Conservation (phyloP, 1,284 basidiomycete genomes). For the Vanrija sp. region DNA sequence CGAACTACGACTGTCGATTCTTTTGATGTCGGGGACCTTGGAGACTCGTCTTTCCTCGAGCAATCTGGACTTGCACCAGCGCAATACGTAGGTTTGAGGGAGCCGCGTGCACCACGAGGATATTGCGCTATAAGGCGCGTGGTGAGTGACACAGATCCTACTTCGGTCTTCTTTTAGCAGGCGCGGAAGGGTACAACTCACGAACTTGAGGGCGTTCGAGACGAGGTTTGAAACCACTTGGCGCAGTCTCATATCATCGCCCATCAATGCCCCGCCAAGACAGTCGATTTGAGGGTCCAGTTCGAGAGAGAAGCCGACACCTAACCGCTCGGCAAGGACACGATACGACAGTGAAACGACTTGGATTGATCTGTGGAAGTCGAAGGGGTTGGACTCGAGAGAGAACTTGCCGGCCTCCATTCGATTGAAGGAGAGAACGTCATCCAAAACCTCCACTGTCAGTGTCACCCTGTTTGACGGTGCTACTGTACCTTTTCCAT, state of each 20-base stretch:
- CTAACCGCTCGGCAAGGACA: no score
- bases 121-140: no score
- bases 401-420: conserved; percentile 48
- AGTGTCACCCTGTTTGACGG: background rate
- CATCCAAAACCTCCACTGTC: conserved; percentile 62
- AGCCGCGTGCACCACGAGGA: no score
- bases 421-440: conserved; percentile 59
- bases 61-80: no score
- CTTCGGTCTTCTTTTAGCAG: no score
- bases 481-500: conserved; percentile 51
- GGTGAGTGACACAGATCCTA: no score
- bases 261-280: conserved; percentile 52
- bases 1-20: conserved; percentile 55
- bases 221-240: conserved; percentile 61
- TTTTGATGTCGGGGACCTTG: background rate
- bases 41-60: no score
- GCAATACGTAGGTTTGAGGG: no score
- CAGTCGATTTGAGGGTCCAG: conserved; percentile 71
- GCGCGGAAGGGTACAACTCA: background rate
- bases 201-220: conserved; percentile 57
- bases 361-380: conserved; percentile 76
- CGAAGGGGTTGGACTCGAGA: conserved; percentile 59
- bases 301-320: conserved; percentile 56
- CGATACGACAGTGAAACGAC: no score
- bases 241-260: conserved; percentile 62